Evolutionary conservation across 257 asterid genomes (phyloP).

Genomic region (Gentiana dahurica): DNA sequence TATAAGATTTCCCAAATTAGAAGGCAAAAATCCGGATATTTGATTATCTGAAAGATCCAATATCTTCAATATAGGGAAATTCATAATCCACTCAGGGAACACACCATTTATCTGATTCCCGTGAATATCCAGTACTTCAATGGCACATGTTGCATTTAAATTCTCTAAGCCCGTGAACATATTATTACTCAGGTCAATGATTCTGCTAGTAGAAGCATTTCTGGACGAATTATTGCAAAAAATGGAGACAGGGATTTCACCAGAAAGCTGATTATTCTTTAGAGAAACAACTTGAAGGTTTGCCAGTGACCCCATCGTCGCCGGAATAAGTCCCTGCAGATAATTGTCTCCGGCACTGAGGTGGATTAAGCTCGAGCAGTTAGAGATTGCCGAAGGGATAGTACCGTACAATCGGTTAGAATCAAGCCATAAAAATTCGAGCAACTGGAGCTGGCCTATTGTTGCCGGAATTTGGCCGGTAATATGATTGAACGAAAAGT

Average conservation of each 20-base stretch:
- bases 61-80: conserved; percentile 30
- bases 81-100: conserved; percentile 39
- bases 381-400: conserved; percentile 63
- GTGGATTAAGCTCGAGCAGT: conserved; percentile 60
- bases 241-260: conserved; percentile 49
- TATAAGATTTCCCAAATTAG: conserved; percentile 32
- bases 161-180: conserved; percentile 56
- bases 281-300: conserved; percentile 49
- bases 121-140: conserved; percentile 59
- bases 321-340: conserved; percentile 66
- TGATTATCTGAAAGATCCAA: conserved; percentile 62
- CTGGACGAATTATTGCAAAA: conserved; percentile 36
- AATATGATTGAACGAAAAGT: conserved; percentile 50
- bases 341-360: conserved; percentile 52
- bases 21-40: conserved; percentile 46
- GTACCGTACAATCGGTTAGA: conserved; percentile 50
- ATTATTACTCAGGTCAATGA: conserved; percentile 57
- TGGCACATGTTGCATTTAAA: conserved; percentile 22
- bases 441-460: conserved; percentile 38
- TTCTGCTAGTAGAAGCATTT: conserved; percentile 43
- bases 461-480: conserved; percentile 54
- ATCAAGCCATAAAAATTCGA: conserved; percentile 56
- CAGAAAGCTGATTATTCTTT: conserved; percentile 48
- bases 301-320: conserved; percentile 38
- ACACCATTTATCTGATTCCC: conserved; percentile 58